These are phyloP conservation scores for Mikania micrantha DNA, from an alignment of 129 eudicot species.

Conservation along the genomic window DNA sequence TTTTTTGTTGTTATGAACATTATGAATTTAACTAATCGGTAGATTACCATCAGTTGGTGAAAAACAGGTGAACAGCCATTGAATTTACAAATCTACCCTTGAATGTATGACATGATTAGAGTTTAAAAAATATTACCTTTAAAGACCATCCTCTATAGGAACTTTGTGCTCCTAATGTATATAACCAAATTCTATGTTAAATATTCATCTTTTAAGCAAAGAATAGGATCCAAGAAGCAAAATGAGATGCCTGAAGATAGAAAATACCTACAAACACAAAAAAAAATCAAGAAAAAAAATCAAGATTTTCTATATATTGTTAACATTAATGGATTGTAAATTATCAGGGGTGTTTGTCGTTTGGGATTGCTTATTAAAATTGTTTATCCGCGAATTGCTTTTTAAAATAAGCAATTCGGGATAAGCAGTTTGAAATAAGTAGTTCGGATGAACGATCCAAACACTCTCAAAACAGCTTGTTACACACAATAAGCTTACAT, in stretches of 20 bases:
- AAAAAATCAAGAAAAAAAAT: neutral
- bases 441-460: neutral
- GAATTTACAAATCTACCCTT: neutral
- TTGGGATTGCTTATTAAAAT: neutral
- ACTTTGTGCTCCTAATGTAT: slow-evolving; percentile 18
- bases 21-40: slow-evolving; percentile 16
- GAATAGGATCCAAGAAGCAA: slow-evolving; percentile 21
- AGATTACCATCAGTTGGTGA: slow-evolving; percentile 10
- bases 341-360: neutral
- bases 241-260: slow-evolving; percentile 25
- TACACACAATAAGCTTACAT: slow-evolving; percentile 33
- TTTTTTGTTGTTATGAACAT: slow-evolving; percentile 12
- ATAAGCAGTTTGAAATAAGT: neutral
- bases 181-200: neutral
- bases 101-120: neutral
- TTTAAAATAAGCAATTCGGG: neutral
- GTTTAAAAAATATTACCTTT: slow-evolving; percentile 31
- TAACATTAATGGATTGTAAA: neutral
- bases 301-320: neutral
- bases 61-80: neutral
- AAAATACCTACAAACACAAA: slow-evolving; percentile 31
- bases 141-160: slow-evolving; percentile 20
- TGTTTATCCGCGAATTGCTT: neutral
- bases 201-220: slow-evolving; percentile 23
- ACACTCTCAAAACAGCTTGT: neutral